Conservation (phyloP, 2,329 filamentous ascomycete genomes). For the Ceratocystis albifundus region DNA sequence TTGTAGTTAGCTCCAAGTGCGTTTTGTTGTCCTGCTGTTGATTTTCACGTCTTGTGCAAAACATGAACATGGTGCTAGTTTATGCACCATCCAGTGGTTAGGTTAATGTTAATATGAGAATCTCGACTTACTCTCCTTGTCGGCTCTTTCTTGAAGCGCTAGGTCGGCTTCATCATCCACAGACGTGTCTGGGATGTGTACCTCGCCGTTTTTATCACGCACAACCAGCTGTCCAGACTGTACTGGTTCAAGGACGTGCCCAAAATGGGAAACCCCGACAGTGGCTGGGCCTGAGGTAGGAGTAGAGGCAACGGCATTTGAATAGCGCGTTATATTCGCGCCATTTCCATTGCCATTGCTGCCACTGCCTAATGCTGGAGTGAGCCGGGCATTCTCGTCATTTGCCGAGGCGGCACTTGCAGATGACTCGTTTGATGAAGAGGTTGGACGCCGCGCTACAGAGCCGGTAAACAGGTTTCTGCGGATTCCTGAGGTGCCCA, state of each 20-base stretch:
- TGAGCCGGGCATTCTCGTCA: conserved; percentile 13
- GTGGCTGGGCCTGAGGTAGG: not conserved
- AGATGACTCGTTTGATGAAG: conserved; percentile 16
- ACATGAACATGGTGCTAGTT: not conserved
- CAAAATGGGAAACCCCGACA: conserved; percentile 1
- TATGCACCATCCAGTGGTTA: not conserved
- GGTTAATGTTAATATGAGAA: too few species aligned
- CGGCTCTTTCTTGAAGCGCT: conserved; percentile 45
- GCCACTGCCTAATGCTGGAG: not conserved
- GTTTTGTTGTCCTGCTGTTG: conserved; percentile 26
- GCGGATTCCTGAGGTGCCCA: conserved; percentile 18
- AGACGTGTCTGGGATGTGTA: conserved; percentile 35
- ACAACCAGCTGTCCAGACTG: conserved; percentile 46
- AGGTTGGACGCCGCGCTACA: conserved; percentile 16
- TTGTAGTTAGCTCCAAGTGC: conserved; percentile 8
- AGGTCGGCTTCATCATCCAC: conserved; percentile 43
- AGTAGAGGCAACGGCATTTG: not conserved
- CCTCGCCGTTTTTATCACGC: conserved; percentile 50
- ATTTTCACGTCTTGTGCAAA: conserved; percentile 19
- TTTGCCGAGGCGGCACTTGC: conserved; percentile 9
- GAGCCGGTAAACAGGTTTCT: conserved; percentile 19
- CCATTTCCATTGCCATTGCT: not conserved
- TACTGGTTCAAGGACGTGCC: conserved; percentile 6
- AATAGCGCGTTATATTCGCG: not conserved
- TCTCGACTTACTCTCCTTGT: conserved; percentile 40